Evolutionary conservation across 176 grass and related monocot species (phyloP), one percentile per base, ranked within the genome.

Genomic region (Ananas comosus): DNA sequence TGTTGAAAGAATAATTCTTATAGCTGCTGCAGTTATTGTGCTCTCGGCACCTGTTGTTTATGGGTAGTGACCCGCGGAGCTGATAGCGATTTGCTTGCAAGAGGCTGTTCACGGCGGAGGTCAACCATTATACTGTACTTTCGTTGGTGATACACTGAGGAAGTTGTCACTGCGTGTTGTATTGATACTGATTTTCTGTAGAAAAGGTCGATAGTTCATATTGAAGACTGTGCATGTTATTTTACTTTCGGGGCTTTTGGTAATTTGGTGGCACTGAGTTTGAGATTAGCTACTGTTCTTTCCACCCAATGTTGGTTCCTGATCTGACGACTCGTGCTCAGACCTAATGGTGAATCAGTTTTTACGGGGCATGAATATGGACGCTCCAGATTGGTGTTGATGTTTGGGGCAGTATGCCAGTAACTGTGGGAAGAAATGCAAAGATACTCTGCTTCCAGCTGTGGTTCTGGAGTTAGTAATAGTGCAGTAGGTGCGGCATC

Each of bases 351-450:
- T 42, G 33, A 42, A 42, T 42, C 33, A 42, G 33, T 42, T 42
- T 42, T 42, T 4, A 42, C 7, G 33, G 4, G 16, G 56, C 56
- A 61, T 61, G 56, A 61, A 1, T 18, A 18, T 61, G 8, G 16
- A 18, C 10, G 16, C 56, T 61, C 21, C 50, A 63, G 18, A 52
- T 80, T 70, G 24, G 29, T 61, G 54, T 33, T 78, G 59, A 88
- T 84, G 65, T 33, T 76, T 51, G 71, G 67, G 56, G 75, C 81
- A 76, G 75, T 64, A 67, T 85, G 78, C 82, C 69, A 51, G 67
- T 84, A 83, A 75, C 76, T 73, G 79, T 85, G 50, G 28, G 88
- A 70, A 71, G 80, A 80, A 58, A 96, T 96, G 92, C 92, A 96
- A 75, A 90, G 92, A 82, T 89, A 87, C 74, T 70, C 77, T 56